Evolutionary conservation across 257 asterid species (phyloP).

Genomic region (Echium plantagineum): DNA sequence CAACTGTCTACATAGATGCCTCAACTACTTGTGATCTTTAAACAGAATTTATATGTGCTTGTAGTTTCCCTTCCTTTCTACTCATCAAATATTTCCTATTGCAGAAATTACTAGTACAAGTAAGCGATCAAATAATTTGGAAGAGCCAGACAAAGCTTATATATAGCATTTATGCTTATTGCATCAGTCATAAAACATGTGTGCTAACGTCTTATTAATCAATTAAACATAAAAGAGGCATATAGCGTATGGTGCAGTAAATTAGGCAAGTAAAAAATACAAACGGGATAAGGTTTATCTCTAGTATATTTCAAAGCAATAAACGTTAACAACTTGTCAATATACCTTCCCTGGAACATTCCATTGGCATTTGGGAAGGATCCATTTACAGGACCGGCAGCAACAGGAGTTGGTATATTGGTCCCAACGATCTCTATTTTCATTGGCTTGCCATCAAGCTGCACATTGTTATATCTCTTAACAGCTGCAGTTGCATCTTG

Average conservation of each 20-base stretch:
- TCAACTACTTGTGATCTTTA: neutral
- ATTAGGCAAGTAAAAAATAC: neutral
- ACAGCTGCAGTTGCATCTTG: slow-evolving; percentile 51
- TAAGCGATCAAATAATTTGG: no score
- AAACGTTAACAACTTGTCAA: neutral
- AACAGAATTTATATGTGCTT: neutral
- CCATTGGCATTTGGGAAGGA: slow-evolving; percentile 24
- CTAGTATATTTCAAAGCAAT: neutral
- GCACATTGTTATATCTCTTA: slow-evolving; percentile 52
- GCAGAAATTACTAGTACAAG: neutral
- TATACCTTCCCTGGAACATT: slow-evolving; percentile 28
- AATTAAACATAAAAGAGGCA: neutral
- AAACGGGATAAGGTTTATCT: neutral
- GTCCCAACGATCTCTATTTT: slow-evolving; percentile 49
- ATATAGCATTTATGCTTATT: no score
- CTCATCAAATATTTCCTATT: neutral
- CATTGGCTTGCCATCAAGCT: slow-evolving; percentile 68
- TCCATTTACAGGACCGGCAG: slow-evolving; percentile 23
- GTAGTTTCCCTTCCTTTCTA: neutral
- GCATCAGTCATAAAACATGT: neutral
- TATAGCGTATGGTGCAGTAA: neutral
- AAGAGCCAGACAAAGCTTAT: no score
- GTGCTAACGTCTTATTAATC: neutral
- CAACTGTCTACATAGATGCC: neutral
- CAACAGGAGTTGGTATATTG: slow-evolving; percentile 28